These are phyloP conservation scores for Kodamaea restingae DNA, from an alignment of 805 yeast species.

Conservation along the genomic window DNA sequence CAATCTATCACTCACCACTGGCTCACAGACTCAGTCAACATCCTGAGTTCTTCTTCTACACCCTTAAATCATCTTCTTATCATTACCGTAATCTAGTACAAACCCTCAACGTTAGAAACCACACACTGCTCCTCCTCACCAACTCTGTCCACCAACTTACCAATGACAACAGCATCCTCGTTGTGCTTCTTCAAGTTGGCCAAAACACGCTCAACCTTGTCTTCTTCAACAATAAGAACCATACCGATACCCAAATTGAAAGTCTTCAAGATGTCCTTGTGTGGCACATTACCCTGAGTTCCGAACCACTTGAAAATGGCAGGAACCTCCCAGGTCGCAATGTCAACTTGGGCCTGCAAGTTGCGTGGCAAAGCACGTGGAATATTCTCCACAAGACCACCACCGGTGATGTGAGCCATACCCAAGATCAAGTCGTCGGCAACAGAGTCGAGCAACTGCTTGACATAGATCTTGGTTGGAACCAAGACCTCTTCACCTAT, in stretches of 20 bases:
- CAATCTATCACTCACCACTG: no score
- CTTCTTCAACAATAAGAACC: slow-evolving; percentile 78
- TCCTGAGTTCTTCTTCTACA: no score
- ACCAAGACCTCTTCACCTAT: slow-evolving; percentile 82
- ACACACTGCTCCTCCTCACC: slow-evolving; percentile 58
- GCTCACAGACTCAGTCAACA: no score
- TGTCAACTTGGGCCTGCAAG: slow-evolving; percentile 78
- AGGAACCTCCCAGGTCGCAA: slow-evolving; percentile 77
- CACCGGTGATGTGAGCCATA: slow-evolving; percentile 96
- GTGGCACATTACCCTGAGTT: slow-evolving; percentile 84
- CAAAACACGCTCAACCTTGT: slow-evolving; percentile 56
- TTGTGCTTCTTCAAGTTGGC: slow-evolving; percentile 56
- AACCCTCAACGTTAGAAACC: slow-evolving; percentile 44
- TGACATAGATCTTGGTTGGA: slow-evolving; percentile 94
- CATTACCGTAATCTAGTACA: slow-evolving; percentile 25
- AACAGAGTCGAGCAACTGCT: slow-evolving; percentile 75
- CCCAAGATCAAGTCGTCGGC: slow-evolving; percentile 70
- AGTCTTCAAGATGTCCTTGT: slow-evolving; percentile 79
- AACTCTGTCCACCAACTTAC: slow-evolving; percentile 34
- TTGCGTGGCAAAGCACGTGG: slow-evolving; percentile 88
- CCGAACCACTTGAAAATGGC: slow-evolving; percentile 94
- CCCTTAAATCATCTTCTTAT: background rate
- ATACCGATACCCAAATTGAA: slow-evolving; percentile 96
- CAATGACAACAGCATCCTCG: slow-evolving; percentile 62
- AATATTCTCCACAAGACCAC: slow-evolving; percentile 93